Conservation (phyloP, 1,284 basidiomycete species). For the Schizophyllum commune region DNA sequence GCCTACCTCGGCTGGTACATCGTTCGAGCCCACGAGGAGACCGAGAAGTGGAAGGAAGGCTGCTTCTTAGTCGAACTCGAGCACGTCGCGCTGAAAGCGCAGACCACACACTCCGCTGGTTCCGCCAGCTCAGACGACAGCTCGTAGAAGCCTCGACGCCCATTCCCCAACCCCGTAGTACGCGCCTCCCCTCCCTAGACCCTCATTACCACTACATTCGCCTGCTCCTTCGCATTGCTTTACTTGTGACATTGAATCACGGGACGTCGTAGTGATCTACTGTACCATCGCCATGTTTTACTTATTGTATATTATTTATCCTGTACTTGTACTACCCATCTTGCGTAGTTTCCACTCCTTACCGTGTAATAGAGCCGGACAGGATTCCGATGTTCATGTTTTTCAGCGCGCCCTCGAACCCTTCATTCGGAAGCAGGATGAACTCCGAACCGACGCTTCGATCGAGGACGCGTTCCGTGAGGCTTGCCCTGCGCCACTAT, state of each 20-base stretch:
- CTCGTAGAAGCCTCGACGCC: background rate
- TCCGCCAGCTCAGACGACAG: background rate
- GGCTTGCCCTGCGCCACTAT: too few relatives aligned
- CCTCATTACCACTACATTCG: too few relatives aligned
- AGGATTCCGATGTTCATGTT: background rate
- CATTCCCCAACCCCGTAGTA: too few relatives aligned
- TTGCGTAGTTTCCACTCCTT: background rate
- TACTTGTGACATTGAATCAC: too few relatives aligned
- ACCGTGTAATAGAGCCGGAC: background rate
- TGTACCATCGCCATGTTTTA: too few relatives aligned
- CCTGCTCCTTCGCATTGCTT: too few relatives aligned
- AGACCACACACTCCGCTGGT: background rate
- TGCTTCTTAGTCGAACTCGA: conserved; percentile 45
- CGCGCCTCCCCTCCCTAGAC: too few relatives aligned
- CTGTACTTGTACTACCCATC: background rate
- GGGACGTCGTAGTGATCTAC: too few relatives aligned
- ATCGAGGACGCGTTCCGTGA: too few relatives aligned
- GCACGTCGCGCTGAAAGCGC: background rate
- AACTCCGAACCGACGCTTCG: too few relatives aligned
- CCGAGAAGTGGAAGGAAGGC: conserved; percentile 60
- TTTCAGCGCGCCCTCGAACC: too few relatives aligned
- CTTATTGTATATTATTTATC: background rate
- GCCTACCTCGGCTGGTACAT: conserved; percentile 58
- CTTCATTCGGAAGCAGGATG: too few relatives aligned
- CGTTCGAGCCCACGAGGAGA: conserved; percentile 43